Conservation (phyloP, 495 filamentous ascomycete genomes). For the Daldinia loculata region DNA sequence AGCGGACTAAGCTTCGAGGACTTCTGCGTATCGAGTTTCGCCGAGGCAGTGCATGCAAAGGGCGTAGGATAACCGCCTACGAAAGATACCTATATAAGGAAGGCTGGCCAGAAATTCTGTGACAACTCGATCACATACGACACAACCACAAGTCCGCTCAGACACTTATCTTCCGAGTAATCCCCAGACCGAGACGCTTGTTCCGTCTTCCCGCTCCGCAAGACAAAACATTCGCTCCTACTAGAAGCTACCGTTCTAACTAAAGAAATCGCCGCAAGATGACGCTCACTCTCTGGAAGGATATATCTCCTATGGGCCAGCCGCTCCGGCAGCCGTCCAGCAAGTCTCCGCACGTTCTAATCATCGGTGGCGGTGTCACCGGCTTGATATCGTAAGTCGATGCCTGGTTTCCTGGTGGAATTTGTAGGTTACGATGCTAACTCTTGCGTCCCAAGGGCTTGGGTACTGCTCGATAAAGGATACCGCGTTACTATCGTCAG, state of each 20-base stretch:
- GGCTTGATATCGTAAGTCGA: conserved; percentile 51
- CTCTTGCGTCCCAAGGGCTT: conserved; percentile 41
- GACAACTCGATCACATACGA: neutral
- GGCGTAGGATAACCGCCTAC: too few species aligned
- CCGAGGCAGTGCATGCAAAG: neutral
- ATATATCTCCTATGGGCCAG: conserved; percentile 43
- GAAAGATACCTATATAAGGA: neutral
- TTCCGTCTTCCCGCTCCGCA: neutral
- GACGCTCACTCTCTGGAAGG: conserved; percentile 46
- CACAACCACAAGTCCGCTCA: neutral
- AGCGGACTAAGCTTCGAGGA: neutral
- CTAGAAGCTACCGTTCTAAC: neutral
- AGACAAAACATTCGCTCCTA: conserved; percentile 2
- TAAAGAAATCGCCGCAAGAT: conserved; percentile 26
- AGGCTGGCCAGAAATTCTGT: neutral
- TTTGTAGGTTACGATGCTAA: conserved; percentile 17
- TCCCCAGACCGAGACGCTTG: neutral
- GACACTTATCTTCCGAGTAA: neutral
- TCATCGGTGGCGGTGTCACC: conserved; percentile 60
- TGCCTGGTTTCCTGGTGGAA: neutral
- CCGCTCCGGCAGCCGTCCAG: conserved; percentile 39
- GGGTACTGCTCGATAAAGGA: conserved; percentile 59
- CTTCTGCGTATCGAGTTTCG: neutral
- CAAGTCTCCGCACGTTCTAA: conserved; percentile 49
- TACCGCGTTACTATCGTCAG: conserved; percentile 60